Conservation (phyloP, 2,329 filamentous ascomycete genomes). For the Pseudogymnoascus sp. region DNA sequence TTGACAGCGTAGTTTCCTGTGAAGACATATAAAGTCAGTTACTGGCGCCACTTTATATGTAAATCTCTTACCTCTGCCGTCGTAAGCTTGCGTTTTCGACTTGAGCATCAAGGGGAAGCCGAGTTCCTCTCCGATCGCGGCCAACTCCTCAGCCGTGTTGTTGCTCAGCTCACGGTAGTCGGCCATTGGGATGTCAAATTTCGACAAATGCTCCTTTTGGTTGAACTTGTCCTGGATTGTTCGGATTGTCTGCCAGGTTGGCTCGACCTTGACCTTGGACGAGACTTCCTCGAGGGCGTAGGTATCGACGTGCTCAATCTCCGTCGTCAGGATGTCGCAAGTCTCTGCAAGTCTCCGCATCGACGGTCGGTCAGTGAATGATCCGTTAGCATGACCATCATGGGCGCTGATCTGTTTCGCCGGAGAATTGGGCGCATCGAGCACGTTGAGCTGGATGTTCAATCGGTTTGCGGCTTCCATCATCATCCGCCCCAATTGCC, state of each 20-base stretch:
- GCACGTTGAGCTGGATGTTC: conserved; percentile 69
- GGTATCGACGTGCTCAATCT: conserved; percentile 95
- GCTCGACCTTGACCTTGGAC: conserved; percentile 60
- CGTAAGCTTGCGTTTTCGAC: conserved; percentile 81
- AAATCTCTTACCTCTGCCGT: conserved; percentile 62
- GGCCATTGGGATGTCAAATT: conserved; percentile 64
- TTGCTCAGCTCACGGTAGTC: conserved; percentile 52
- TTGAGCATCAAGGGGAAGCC: conserved; percentile 92
- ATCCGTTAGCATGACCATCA: conserved; percentile 69
- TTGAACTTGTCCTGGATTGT: conserved; percentile 90
- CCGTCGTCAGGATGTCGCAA: conserved; percentile 80
- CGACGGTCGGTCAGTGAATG: conserved; percentile 75
- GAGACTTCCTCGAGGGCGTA: conserved; percentile 77
- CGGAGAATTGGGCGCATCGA: conserved; percentile 70
- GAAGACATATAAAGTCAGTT: not conserved
- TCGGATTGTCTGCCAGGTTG: conserved; percentile 77
- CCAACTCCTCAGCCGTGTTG: conserved; percentile 50
- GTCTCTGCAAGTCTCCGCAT: conserved; percentile 70
- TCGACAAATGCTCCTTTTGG: conserved; percentile 74
- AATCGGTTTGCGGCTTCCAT: conserved; percentile 73
- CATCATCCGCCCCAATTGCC: conserved; percentile 88
- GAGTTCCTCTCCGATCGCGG: conserved; percentile 54
- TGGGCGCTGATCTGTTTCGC: conserved; percentile 81
- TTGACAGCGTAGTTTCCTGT: conserved; percentile 60
- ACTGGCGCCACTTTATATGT: not conserved